These are phyloP conservation scores for Samsoniella hepiali DNA, from an alignment of 2,329 filamentous ascomycete genomes.

Conservation along the genomic window DNA sequence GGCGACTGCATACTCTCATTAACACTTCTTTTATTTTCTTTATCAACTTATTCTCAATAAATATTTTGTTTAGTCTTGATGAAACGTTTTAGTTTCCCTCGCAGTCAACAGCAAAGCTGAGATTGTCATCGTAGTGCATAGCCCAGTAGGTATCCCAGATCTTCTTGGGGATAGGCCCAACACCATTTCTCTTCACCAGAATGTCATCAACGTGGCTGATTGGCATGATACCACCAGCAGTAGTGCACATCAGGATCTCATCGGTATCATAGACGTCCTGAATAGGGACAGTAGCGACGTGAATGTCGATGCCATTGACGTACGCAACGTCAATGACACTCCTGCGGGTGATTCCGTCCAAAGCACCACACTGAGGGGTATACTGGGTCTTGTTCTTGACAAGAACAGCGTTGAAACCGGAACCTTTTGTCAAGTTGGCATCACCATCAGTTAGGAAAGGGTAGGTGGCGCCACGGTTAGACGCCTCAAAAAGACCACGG, in stretches of 20 bases:
- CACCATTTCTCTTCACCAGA: constrained; percentile 38
- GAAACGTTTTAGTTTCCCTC: background rate
- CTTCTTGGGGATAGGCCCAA: constrained; percentile 43
- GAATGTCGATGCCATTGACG: constrained; percentile 32
- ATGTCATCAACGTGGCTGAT: constrained; percentile 45
- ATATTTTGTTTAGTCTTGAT: too few species aligned
- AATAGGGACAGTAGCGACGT: constrained; percentile 41
- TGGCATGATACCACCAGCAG: constrained; percentile 52
- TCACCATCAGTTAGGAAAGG: constrained; percentile 51
- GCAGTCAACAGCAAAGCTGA: constrained; percentile 35
- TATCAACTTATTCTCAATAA: too few species aligned
- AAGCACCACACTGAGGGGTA: constrained; percentile 45
- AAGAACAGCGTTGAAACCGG: constrained; percentile 47
- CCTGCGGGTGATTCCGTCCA: constrained; percentile 47
- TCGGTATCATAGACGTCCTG: constrained; percentile 40
- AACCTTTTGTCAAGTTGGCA: constrained; percentile 47
- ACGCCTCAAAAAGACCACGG: constrained; percentile 44
- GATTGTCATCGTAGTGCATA: constrained; percentile 41
- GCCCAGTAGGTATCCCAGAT: constrained; percentile 52
- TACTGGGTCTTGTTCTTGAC: constrained; percentile 44
- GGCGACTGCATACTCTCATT: too few species aligned
- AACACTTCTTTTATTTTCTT: too few species aligned
- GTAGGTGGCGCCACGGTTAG: constrained; percentile 44
- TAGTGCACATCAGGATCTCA: constrained; percentile 52
- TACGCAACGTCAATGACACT: constrained; percentile 44